Conservation (phyloP, 225 moss, liverwort and hornwort species). For the Marchantia paleacea region DNA sequence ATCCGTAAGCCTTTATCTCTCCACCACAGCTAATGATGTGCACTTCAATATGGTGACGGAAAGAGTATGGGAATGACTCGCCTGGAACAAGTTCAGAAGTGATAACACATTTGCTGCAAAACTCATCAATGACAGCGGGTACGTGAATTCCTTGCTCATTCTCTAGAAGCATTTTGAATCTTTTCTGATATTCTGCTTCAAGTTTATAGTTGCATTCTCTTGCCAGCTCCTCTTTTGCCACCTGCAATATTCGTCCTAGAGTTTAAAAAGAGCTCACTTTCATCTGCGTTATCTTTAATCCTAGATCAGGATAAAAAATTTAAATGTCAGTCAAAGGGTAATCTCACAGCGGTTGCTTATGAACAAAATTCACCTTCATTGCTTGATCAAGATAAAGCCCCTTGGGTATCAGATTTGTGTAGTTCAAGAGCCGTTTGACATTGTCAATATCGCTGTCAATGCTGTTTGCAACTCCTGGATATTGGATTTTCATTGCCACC, state of each 20-base stretch:
- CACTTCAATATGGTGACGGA: neutral
- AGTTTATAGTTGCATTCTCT: slow-evolving; percentile 84
- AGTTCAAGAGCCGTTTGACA: slow-evolving; percentile 82
- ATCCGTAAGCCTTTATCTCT: neutral
- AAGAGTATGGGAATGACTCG: slow-evolving; percentile 13
- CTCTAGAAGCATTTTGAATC: slow-evolving; percentile 63
- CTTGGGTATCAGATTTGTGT: slow-evolving; percentile 87
- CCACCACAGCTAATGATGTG: neutral
- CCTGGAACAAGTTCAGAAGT: slow-evolving; percentile 94
- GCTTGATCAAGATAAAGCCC: slow-evolving; percentile 98
- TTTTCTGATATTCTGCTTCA: slow-evolving; percentile 74
- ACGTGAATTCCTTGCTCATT: slow-evolving; percentile 66
- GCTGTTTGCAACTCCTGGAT: slow-evolving; percentile 92
- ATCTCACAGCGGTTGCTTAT: neutral
- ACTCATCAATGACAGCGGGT: slow-evolving; percentile 81
- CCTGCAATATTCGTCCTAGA: slow-evolving; percentile 33
- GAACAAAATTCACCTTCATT: slow-evolving; percentile 56
- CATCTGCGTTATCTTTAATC: neutral
- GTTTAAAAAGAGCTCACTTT: neutral
- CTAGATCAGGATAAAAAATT: neutral
- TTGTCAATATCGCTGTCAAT: slow-evolving; percentile 98
- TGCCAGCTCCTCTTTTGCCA: slow-evolving; percentile 94
- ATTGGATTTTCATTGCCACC: slow-evolving; percentile 97
- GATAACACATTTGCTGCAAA: slow-evolving; percentile 70
- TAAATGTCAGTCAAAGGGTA: neutral